These are phyloP conservation scores for Arabis alpina DNA, from an alignment of 345 rosid species.

Conservation along the genomic window DNA sequence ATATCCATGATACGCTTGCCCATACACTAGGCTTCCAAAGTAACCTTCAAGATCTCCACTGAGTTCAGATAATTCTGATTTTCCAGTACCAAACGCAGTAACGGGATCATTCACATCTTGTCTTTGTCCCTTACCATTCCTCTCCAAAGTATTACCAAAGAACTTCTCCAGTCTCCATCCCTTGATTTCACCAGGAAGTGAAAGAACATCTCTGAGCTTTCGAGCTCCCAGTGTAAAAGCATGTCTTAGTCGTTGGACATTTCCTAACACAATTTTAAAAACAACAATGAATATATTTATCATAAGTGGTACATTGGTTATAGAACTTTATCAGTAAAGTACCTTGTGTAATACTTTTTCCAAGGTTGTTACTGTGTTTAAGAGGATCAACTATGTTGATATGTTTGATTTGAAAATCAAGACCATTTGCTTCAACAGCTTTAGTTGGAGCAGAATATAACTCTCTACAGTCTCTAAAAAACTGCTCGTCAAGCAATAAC, in stretches of 20 bases:
- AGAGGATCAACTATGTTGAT: constrained; percentile 88
- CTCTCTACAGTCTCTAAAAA: constrained; percentile 54
- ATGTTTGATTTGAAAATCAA: constrained; percentile 60
- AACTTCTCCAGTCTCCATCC: constrained; percentile 67
- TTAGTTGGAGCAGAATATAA: constrained; percentile 52
- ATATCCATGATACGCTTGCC: constrained; percentile 61
- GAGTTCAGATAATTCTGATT: constrained; percentile 60
- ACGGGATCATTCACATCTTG: constrained; percentile 70
- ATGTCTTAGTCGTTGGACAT: constrained; percentile 63
- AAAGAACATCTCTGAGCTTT: constrained; percentile 61
- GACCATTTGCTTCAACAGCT: constrained; percentile 45
- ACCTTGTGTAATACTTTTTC: constrained; percentile 91
- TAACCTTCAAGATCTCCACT: constrained; percentile 59
- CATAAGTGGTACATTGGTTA: constrained; percentile 1
- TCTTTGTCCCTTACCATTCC: constrained; percentile 88
- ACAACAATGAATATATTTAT: not conserved
- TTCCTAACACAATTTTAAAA: constrained; percentile 49
- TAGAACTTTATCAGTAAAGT: constrained; percentile 14
- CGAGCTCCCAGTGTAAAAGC: constrained; percentile 66
- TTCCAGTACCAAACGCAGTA: constrained; percentile 81
- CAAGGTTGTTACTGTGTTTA: constrained; percentile 81
- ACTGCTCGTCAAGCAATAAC: constrained; percentile 61
- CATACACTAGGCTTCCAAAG: constrained; percentile 51
- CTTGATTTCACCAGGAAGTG: constrained; percentile 62
- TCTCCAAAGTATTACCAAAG: constrained; percentile 65